A percentile compares a stretch with the other conserved stretches of the same genome.
These are phyloP conservation scores for Acrocalymma vagum DNA, from an alignment of 2,329 filamentous ascomycete genomes.

Conservation along the genomic window DNA sequence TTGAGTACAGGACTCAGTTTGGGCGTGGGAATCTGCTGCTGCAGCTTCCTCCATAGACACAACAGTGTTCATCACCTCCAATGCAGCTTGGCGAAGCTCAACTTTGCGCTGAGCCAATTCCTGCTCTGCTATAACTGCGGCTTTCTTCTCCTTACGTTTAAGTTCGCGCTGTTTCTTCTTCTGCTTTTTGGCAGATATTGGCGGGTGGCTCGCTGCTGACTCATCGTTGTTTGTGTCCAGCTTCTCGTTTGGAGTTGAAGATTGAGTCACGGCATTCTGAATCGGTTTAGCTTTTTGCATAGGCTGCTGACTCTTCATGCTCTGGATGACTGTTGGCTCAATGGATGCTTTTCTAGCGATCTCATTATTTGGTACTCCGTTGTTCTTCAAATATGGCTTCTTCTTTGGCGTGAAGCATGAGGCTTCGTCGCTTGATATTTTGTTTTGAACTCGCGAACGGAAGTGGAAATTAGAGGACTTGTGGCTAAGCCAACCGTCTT, in stretches of 20 bases:
- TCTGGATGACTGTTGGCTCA: too few species aligned
- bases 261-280: background rate
- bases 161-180: slow-evolving; percentile 30
- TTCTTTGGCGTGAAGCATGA: too few species aligned
- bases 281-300: slow-evolving; percentile 6
- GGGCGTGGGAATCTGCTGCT: too few species aligned
- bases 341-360: background rate
- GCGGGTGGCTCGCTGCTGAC: slow-evolving; percentile 1
- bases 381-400: too few species aligned
- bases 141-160: slow-evolving; percentile 31
- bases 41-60: slow-evolving; percentile 6
- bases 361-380: background rate
- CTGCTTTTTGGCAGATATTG: slow-evolving; percentile 30
- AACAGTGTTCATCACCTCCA: too few species aligned
- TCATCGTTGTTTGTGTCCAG: background rate
- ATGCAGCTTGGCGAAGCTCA: too few species aligned
- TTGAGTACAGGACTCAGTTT: too few species aligned
- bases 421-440: too few species aligned
- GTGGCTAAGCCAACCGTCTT: slow-evolving; percentile 7
- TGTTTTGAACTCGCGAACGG: too few species aligned
- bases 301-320: too few species aligned
- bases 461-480: too few species aligned
- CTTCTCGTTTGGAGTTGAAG: slow-evolving; percentile 2
- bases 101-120: too few species aligned
- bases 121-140: slow-evolving; percentile 1